Percentiles rank a stretch among this genome's conserved stretches.
These are phyloP conservation scores for Hypoxylon lienhwacheense DNA, from an alignment of 495 filamentous ascomycete genomes.

Conservation along the genomic window DNA sequence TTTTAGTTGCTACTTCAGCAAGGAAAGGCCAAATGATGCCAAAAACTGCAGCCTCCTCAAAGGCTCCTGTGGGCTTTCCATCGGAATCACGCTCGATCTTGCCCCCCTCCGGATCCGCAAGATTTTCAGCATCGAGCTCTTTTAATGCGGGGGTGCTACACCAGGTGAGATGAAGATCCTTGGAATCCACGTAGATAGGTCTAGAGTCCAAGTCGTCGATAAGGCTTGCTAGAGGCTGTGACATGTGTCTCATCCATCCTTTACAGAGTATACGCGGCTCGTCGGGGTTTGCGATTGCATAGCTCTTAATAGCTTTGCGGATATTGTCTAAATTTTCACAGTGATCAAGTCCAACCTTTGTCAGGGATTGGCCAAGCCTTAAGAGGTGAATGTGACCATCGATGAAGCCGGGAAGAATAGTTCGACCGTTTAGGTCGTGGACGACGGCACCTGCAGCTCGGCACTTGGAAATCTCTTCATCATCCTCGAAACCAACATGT, in stretches of 20 bases:
- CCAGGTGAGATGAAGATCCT: slow-evolving; percentile 67
- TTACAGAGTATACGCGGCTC: slow-evolving; percentile 57
- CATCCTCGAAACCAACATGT: slow-evolving; percentile 23
- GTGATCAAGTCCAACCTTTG: slow-evolving; percentile 55
- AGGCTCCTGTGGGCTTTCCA: slow-evolving; percentile 56
- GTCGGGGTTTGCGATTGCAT: slow-evolving; percentile 53
- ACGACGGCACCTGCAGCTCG: slow-evolving; percentile 38
- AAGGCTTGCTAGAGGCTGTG: slow-evolving; percentile 55
- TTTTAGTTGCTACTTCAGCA: slow-evolving; percentile 50
- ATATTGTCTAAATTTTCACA: slow-evolving; percentile 60
- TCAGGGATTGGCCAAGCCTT: slow-evolving; percentile 60
- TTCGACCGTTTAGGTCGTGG: slow-evolving; percentile 51
- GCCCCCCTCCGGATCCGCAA: slow-evolving; percentile 58
- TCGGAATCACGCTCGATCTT: slow-evolving; percentile 56
- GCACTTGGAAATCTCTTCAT: slow-evolving; percentile 11
- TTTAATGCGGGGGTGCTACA: slow-evolving; percentile 58
- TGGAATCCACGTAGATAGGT: slow-evolving; percentile 63
- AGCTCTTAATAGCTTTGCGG: slow-evolving; percentile 50
- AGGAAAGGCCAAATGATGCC: slow-evolving; percentile 62
- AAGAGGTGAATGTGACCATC: slow-evolving; percentile 67
- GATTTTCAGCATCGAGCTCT: slow-evolving; percentile 52
- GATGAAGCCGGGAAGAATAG: slow-evolving; percentile 64
- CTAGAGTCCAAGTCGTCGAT: slow-evolving; percentile 60
- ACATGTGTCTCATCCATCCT: slow-evolving; percentile 65
- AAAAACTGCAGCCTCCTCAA: slow-evolving; percentile 60